Evolutionary conservation across 139 green algal species (phyloP).

Genomic region (Eudorina sp.): DNA sequence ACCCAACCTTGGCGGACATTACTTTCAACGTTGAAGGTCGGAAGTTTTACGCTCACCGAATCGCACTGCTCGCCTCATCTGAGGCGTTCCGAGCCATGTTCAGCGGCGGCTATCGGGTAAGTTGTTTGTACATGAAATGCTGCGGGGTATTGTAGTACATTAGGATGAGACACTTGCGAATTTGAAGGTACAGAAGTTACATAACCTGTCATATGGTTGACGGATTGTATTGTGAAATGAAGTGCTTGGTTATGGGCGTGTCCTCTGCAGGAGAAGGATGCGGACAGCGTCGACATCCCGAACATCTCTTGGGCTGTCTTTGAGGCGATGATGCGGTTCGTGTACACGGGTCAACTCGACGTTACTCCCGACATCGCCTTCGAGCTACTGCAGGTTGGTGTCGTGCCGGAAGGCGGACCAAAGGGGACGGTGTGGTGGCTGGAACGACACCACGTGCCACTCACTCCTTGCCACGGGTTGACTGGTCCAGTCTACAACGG

Average conservation of each 20-base stretch:
- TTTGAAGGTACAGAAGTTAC: no score
- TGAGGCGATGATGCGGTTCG: conserved; percentile 92
- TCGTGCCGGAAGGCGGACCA: no score
- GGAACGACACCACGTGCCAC: no score
- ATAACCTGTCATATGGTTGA: no score
- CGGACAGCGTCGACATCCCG: conserved; percentile 91
- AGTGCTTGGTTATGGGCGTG: no score
- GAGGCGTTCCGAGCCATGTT: conserved; percentile 98
- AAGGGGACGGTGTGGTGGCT: no score
- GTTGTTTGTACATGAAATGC: no score
- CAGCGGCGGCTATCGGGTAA: conserved; percentile 83
- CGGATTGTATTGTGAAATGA: no score
- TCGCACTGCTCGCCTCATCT: conserved; percentile 90
- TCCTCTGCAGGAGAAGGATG: conserved; percentile 81
- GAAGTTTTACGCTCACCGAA: conserved; percentile 92
- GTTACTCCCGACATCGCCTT: conserved; percentile 64
- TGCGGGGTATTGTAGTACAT: no score
- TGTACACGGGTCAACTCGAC: conserved; percentile 90
- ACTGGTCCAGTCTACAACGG: no score
- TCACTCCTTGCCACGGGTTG: no score
- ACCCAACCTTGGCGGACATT: conserved; percentile 89
- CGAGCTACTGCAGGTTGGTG: conserved; percentile 69
- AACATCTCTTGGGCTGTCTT: conserved; percentile 93
- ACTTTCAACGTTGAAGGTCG: conserved; percentile 94
- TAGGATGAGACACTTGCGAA: no score